Evolutionary conservation across 2,329 filamentous ascomycete genomes (phyloP), one percentile per base, ranked within the genome.

Genomic region (Epichloe glyceriae): DNA sequence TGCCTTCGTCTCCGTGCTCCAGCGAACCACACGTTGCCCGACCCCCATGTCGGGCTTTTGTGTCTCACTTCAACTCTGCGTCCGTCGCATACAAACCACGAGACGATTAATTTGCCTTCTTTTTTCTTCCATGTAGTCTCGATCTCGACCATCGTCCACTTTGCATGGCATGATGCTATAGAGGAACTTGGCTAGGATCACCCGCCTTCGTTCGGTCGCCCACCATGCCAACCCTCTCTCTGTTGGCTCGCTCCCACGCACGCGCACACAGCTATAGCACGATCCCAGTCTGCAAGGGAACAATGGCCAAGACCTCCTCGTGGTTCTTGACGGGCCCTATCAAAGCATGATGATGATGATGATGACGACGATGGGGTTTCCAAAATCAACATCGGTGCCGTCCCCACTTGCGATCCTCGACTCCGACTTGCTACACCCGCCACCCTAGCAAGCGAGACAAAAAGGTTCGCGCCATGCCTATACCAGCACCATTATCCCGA

Each of bases 11-110:
- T 52, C 39, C 19, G 33, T 49, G 26, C 17, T 46, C 45, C 39
- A 51, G 40, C 22, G 35, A 46, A 42, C 46, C 42, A 49, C 42
- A 41, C 47, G 20, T 33, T 52, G 39, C 34, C 51, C 48, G 51
- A 46, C 35, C 39, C 48, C 51, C 51, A 47, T 50, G 51, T 44
- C 51, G 22, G 47, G 45, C 51, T 50, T 50, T n/a, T 3, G 49
- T 53, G 51, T 53, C 51, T 53, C 51, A 50, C 51, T 53, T 46
- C 34, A 35, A 50, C 39, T 48, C 51, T 53, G 51, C 51, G 51
- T 53, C 51, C 51, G 51, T 53, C 51, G 51, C 51, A 51, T 50
- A 50, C 30, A 19, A 26, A 48, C 34, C 46, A 48, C 46, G 46
- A 46, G 49, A 44, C 43, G 30, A 39, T 40, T 17, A 38, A 42